Conservation (phyloP, 2,329 filamentous ascomycete species). For the Shiraia sp. region DNA sequence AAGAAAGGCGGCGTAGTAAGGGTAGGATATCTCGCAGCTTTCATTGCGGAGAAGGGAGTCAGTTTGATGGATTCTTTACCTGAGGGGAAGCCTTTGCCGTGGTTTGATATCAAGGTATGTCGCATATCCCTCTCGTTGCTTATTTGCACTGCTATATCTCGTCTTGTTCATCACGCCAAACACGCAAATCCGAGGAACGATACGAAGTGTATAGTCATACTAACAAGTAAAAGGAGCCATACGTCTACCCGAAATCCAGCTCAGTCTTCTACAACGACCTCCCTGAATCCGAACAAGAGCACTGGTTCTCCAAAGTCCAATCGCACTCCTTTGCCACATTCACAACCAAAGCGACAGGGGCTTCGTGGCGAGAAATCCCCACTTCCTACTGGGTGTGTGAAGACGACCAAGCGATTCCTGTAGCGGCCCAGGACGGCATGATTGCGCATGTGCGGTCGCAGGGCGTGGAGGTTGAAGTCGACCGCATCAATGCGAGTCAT, state of each 20-base stretch:
- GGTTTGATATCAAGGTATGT: slow-evolving; percentile 32
- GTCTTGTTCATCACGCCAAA: too few relatives aligned
- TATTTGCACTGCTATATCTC: background rate
- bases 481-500: slow-evolving; percentile 42
- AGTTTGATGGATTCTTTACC: slow-evolving; percentile 37
- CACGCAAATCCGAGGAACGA: too few relatives aligned
- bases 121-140: background rate
- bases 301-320: slow-evolving; percentile 23
- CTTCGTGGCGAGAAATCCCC: slow-evolving; percentile 43
- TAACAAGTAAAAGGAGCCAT: slow-evolving; percentile 1
- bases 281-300: slow-evolving; percentile 18
- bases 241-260: slow-evolving; percentile 6
- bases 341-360: slow-evolving; percentile 24
- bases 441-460: slow-evolving; percentile 25
- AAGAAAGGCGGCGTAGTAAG: slow-evolving; percentile 46
- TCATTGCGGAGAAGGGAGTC: slow-evolving; percentile 41
- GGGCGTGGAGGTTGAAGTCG: slow-evolving; percentile 35
- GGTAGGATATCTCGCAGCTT: slow-evolving; percentile 43
- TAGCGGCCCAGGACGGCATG: slow-evolving; percentile 37
- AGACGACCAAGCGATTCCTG: slow-evolving; percentile 41
- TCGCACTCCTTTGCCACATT: slow-evolving; percentile 35
- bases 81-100: slow-evolving; percentile 23
- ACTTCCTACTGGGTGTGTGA: slow-evolving; percentile 44
- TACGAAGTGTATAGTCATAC: too few relatives aligned
- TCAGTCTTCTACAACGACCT: slow-evolving; percentile 38